Conservation (phyloP, 192 early-diverging fungal genomes). For the Linnemannia elongata region DNA sequence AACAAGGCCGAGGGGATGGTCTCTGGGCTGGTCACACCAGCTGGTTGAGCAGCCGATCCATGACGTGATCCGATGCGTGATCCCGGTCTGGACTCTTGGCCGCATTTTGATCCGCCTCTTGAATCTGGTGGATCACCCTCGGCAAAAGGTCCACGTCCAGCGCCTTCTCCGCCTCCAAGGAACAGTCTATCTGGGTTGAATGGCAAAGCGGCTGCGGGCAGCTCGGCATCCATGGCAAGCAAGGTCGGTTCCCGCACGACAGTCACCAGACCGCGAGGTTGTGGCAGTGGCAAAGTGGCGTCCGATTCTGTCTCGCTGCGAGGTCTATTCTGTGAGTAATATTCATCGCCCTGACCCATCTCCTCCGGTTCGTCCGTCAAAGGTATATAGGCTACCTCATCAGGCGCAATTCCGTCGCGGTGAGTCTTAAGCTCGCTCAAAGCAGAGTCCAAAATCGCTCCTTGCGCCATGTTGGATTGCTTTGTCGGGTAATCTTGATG, state of each 20-base stretch:
- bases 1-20: background rate
- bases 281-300: background rate
- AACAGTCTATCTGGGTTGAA: conserved; percentile 8
- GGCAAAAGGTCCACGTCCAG: conserved; percentile 27
- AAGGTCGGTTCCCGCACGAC: conserved; percentile 13
- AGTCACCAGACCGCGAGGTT: background rate
- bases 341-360: background rate
- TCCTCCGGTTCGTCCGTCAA: conserved; percentile 20
- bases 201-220: background rate
- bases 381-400: conserved; percentile 7
- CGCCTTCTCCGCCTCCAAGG: conserved; percentile 20
- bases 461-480: background rate
- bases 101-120: background rate
- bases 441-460: background rate
- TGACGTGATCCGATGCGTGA: background rate
- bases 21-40: background rate
- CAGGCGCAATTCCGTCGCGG: conserved; percentile 32
- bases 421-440: background rate
- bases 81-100: background rate
- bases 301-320: background rate
- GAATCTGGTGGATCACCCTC: conserved; percentile 20
- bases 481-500: background rate
- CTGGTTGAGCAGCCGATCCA: background rate
- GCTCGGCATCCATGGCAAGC: background rate
- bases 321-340: background rate